Percentiles rank a stretch among this genome's conserved stretches.
Evolutionary conservation across 192 early-diverging fungal species (phyloP).

Genomic region (Gonapodya sp.): DNA sequence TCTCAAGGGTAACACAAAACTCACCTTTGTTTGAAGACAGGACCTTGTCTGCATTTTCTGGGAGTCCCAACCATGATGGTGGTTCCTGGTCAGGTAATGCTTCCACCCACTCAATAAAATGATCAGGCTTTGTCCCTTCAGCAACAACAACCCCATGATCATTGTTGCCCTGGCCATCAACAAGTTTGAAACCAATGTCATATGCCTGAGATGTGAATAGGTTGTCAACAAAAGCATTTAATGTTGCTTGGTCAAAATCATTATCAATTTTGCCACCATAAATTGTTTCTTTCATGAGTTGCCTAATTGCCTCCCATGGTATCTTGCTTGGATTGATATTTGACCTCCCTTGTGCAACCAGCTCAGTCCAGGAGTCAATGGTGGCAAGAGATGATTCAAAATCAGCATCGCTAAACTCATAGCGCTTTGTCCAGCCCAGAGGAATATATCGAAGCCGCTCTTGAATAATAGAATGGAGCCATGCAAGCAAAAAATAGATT

Average conservation of each 20-base stretch:
- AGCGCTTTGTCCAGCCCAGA: constrained; percentile 92
- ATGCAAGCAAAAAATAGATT: constrained; percentile 89
- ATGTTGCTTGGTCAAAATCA: constrained; percentile 73
- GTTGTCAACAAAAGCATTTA: constrained; percentile 75
- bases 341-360: constrained; percentile 60
- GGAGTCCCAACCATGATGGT: constrained; percentile 94
- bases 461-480: constrained; percentile 90
- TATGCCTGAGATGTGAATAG: constrained; percentile 74
- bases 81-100: constrained; percentile 84
- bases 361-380: constrained; percentile 88
- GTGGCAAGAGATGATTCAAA: constrained; percentile 81
- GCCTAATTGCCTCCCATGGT: constrained; percentile 89
- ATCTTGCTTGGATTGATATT: constrained; percentile 92
- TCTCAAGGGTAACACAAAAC: constrained; percentile 9
- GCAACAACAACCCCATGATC: constrained; percentile 55
- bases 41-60: constrained; percentile 83
- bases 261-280: constrained; percentile 98
- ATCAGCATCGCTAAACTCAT: constrained; percentile 99
- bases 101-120: constrained; percentile 84
- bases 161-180: constrained; percentile 28
- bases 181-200: constrained; percentile 70
- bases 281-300: constrained; percentile 74
- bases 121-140: constrained; percentile 72
- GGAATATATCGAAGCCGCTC: constrained; percentile 96
- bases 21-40: constrained; percentile 72